These are phyloP conservation scores for Cyclostephanos invisitatus DNA, from an alignment of 108 stramenopile genomes.

Conservation along the genomic window DNA sequence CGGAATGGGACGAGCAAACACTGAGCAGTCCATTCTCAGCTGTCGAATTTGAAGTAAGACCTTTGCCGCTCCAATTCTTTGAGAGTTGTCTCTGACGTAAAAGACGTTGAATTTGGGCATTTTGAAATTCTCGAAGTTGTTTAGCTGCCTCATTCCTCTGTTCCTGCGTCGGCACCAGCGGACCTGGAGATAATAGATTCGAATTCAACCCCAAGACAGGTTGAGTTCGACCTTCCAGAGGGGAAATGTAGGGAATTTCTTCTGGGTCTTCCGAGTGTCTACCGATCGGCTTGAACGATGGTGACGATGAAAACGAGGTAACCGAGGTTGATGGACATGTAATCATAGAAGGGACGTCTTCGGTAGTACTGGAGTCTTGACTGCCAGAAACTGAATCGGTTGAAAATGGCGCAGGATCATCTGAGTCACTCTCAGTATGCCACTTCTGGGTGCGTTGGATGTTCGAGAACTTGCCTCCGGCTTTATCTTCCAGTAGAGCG, in stretches of 20 bases:
- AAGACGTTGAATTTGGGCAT: conserved; percentile 43
- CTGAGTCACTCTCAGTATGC: conserved; percentile 6
- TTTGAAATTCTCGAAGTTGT: conserved; percentile 50
- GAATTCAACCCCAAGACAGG: conserved; percentile 11
- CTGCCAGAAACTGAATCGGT: conserved; percentile 9
- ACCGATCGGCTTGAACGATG: conserved; percentile 20
- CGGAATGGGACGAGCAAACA: conserved; percentile 2
- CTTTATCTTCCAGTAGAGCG: not conserved
- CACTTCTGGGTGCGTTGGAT: not conserved
- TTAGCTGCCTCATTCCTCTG: conserved; percentile 50
- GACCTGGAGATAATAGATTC: not conserved
- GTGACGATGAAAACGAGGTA: conserved; percentile 1
- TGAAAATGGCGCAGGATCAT: not conserved
- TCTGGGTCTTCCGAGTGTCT: conserved; percentile 9
- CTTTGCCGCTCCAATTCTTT: conserved; percentile 6
- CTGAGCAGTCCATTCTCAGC: not conserved
- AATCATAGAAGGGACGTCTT: conserved; percentile 23
- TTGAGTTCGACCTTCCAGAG: conserved; percentile 15
- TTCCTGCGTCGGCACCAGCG: conserved; percentile 38
- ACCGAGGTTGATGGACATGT: conserved; percentile 16
- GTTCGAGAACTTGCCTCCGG: not conserved
- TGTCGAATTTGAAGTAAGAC: not conserved
- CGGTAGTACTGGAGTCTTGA: conserved; percentile 5
- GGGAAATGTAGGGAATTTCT: conserved; percentile 7
- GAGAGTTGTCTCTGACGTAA: conserved; percentile 40